Evolutionary conservation across 331 rosid species (phyloP), one percentile per base, ranked within the genome.

Genomic region (Spiraea crenata): DNA sequence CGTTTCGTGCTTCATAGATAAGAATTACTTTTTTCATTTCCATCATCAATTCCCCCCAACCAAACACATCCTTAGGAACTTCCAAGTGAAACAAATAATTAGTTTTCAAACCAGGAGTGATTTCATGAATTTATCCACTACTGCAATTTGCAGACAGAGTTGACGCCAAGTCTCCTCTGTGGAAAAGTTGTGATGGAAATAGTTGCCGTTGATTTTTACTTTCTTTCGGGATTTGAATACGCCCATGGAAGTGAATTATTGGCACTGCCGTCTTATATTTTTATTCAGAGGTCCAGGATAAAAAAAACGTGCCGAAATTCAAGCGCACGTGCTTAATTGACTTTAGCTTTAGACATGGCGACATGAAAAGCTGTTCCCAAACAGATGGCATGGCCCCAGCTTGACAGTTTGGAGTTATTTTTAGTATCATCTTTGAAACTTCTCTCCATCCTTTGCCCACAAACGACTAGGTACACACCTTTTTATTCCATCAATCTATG

Each of bases 271-370:
- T 25, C 31, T 25, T 25, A 25, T 45, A 45, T 45, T 45, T 13
- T 49, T 49, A 49, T 49, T 15, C 9, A 46, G 3, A 1, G 5
- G 15, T 13, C 55, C 55, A n/a, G 7, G 13, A 49, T 49, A 1
- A 49, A 49, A 49, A 49, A 70, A 56, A 70, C 74, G 74, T 69
- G 65, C 17, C 17, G 35, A 4, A 17, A 16, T 69, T 65, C 11
- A 55, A 25, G 7, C 12, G 6, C 64, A 69, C 44, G 54, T 56
- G 65, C 34, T 42, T 3, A 10, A 42, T 56, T 56, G 47, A 58
- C 39, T 37, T 17, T 52, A 2, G 7, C 57, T 52, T 52, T 3
- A 49, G 57, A 11, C 57, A 52, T 17, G 12, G 5, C 12, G 58
- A 62, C 75, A n/a, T 17, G 4, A 41, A 13, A 25, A 25, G 47